phyloP scores from a whole-genome alignment of 2,329 filamentous ascomycete genomes.

The Botryotinia convoluta region DNA sequence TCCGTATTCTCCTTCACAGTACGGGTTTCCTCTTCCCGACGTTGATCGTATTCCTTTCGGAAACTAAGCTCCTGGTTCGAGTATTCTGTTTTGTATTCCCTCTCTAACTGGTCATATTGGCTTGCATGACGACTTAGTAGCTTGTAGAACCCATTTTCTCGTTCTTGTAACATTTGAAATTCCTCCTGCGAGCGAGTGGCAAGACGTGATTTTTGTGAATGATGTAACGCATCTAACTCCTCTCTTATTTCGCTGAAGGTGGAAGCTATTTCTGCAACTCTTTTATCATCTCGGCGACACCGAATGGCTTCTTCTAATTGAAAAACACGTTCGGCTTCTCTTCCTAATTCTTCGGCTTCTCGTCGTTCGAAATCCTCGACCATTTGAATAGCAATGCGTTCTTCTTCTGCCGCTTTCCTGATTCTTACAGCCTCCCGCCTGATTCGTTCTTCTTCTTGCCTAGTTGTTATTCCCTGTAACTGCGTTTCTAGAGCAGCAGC shows the following conservation, averaged over 20 bases:
- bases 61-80: conserved; percentile 40
- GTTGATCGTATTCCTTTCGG: conserved; percentile 43
- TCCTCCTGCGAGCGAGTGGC: conserved; percentile 43
- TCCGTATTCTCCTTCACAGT: conserved; percentile 47
- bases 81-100: conserved; percentile 36
- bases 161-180: conserved; percentile 35
- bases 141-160: conserved; percentile 39
- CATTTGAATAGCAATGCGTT: conserved; percentile 44
- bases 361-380: conserved; percentile 51
- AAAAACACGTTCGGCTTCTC: conserved; percentile 38
- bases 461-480: conserved; percentile 28
- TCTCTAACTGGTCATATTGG: conserved; percentile 39
- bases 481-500: conserved; percentile 25
- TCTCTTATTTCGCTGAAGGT: conserved; percentile 43
- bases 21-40: conserved; percentile 43
- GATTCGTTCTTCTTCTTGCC: conserved; percentile 27
- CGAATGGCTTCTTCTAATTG: conserved; percentile 42
- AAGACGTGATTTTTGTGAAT: conserved; percentile 44
- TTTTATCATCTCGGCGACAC: conserved; percentile 42
- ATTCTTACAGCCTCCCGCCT: conserved; percentile 21
- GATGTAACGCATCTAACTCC: conserved; percentile 43
- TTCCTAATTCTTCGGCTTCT: conserved; percentile 44
- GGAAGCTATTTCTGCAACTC: conserved; percentile 42
- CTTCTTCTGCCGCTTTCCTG: conserved; percentile 36
- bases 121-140: conserved; percentile 22